Percentiles rank a stretch among this genome's conserved stretches.
Conservation (phyloP, 768 basidiomycete species). For the Auricularia sp. region DNA sequence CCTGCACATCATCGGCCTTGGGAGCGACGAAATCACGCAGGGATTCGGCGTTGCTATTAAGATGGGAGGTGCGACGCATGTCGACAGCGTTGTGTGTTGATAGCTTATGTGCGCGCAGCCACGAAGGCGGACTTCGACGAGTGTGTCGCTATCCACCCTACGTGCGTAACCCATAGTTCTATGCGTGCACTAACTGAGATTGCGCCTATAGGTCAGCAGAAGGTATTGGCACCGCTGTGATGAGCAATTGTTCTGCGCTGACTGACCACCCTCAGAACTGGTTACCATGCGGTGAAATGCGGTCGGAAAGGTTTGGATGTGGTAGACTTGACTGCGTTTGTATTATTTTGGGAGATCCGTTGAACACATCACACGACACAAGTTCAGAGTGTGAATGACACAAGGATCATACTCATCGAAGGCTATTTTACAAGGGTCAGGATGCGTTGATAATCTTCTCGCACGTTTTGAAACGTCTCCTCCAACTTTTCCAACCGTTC, state of each 20-base stretch:
- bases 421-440: slow-evolving; percentile 39
- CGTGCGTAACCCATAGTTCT: slow-evolving; percentile 34
- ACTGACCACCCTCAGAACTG: neutral
- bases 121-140: slow-evolving; percentile 76
- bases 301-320: too few relatives aligned
- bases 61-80: slow-evolving; percentile 56
- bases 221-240: slow-evolving; percentile 4
- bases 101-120: slow-evolving; percentile 29
- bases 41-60: slow-evolving; percentile 96
- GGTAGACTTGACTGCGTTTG: slow-evolving; percentile 20
- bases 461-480: slow-evolving; percentile 84
- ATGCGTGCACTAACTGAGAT: neutral
- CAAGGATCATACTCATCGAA: too few relatives aligned
- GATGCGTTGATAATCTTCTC: slow-evolving; percentile 77
- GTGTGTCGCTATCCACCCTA: slow-evolving; percentile 88
- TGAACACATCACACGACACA: too few relatives aligned
- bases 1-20: slow-evolving; percentile 82
- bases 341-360: too few relatives aligned
- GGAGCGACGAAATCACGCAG: slow-evolving; percentile 91
- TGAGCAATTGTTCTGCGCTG: neutral
- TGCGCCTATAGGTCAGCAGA: slow-evolving; percentile 7
- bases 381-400: too few relatives aligned
- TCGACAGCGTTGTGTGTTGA: neutral
- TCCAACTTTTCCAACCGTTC: slow-evolving; percentile 84
- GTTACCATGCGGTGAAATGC: slow-evolving; percentile 7